Conservation (phyloP, 2,329 filamentous ascomycete species). For the Alternaria ethzedia region DNA sequence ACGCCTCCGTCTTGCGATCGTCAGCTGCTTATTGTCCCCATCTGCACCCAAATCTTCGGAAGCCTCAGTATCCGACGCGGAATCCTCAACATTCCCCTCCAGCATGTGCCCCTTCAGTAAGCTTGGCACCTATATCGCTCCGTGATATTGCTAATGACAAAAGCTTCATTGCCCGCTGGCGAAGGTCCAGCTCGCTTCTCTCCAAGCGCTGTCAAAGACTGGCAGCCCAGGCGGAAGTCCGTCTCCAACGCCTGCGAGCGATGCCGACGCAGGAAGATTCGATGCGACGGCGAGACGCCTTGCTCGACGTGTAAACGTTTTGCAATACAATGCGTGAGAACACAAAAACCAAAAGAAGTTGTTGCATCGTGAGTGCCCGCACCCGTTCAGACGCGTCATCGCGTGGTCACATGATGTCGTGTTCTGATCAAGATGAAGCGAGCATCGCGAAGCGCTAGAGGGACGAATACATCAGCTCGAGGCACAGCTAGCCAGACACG, state of each 20-base stretch:
- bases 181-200: slow-evolving; percentile 41
- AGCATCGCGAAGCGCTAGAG: slow-evolving; percentile 46
- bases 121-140: slow-evolving; percentile 11
- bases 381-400: slow-evolving; percentile 2
- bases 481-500: slow-evolving; percentile 43
- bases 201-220: slow-evolving; percentile 41
- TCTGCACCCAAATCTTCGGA: slow-evolving; percentile 26
- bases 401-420: slow-evolving; percentile 30
- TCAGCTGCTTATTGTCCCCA: slow-evolving; percentile 24
- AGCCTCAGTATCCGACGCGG: slow-evolving; percentile 37
- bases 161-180: slow-evolving; percentile 39
- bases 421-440: slow-evolving; percentile 31
- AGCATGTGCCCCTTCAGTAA: slow-evolving; percentile 48
- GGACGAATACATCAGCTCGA: slow-evolving; percentile 48
- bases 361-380: slow-evolving; percentile 42
- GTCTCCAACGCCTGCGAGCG: slow-evolving; percentile 49
- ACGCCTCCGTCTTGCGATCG: slow-evolving; percentile 24
- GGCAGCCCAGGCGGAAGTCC: slow-evolving; percentile 46
- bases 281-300: slow-evolving; percentile 46
- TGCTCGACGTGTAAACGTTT: slow-evolving; percentile 48
- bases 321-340: slow-evolving; percentile 45
- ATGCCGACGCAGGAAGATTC: slow-evolving; percentile 45
- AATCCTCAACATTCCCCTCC: slow-evolving; percentile 25
- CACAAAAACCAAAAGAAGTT: slow-evolving; percentile 45
- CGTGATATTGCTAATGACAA: slow-evolving; percentile 15